Evolutionary conservation across 2,329 filamentous ascomycete genomes (phyloP), one percentile per base, ranked within the genome.

Genomic region (Monosporascus cannonballus): DNA sequence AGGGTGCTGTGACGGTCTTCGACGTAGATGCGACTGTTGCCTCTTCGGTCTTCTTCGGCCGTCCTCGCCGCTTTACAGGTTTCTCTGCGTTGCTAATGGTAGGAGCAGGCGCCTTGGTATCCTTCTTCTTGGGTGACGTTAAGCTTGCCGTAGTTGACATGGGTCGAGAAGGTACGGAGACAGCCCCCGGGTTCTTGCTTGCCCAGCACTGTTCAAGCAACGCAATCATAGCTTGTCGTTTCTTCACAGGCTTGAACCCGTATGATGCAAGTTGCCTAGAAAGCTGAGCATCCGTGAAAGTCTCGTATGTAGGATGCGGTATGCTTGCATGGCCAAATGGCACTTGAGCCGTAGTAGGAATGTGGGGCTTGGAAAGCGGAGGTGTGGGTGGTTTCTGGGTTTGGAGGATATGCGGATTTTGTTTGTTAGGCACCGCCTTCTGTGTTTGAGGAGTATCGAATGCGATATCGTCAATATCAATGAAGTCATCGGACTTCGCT

Each of bases 161-260:
- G 49, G 56, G 17, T 45, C 49, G 41, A 24, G 55, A 46, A 22
- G 60, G 55, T 2, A 15, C 37, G 1, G 45, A 44, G 7, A 57
- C 50, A 36, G 50, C n/a, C 22, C 54, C 47, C 50, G 47, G 60
- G 20, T 76, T 70, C 64, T 83, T 83, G 53, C 81, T 83, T 58
- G 79, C 70, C 86, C 87, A 91, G 66, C 89, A 91, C 62, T 84
- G 80, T 49, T 87, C 74, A 14, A 92, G 71, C 11, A 90, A 68
- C 1, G 81, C 74, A 55, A 92, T 84, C 85, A 89, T 90, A 8
- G 82, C 81, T 48, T 78, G 75, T 18, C 88, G 78, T 51, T 75
- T 81, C 64, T 85, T 89, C 30, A 91, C 73, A 1, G 84, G 73
- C 64, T 91, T 92, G 69, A 92, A 91, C 0, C 86, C 86, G 61